These are phyloP conservation scores for Cystoisospora suis DNA, from an alignment of 169 alveolate species.

Conservation along the genomic window DNA sequence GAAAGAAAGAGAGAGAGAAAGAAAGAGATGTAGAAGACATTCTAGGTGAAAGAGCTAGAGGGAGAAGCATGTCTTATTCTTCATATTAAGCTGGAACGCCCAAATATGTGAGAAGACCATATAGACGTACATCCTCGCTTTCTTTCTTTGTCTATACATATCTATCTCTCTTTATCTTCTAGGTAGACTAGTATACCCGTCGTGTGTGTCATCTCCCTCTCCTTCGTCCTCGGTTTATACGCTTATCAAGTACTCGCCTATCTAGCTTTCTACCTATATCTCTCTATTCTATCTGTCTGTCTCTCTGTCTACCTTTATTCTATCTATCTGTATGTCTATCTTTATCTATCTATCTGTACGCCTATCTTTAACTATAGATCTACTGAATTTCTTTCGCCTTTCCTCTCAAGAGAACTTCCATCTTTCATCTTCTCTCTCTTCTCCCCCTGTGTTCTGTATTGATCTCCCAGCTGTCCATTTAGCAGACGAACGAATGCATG, in stretches of 20 bases:
- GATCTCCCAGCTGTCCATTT: too few relatives aligned
- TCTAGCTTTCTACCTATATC: not conserved
- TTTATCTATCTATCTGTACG: not conserved
- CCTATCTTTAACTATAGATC: not conserved
- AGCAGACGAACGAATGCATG: too few relatives aligned
- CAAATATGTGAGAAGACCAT: too few relatives aligned
- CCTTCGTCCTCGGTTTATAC: not conserved
- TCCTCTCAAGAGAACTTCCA: not conserved
- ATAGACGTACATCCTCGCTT: not conserved
- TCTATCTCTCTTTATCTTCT: not conserved
- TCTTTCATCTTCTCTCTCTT: too few relatives aligned
- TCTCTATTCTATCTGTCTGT: not conserved
- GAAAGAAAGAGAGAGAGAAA: too few relatives aligned
- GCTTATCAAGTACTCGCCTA: not conserved
- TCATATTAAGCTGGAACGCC: too few relatives aligned
- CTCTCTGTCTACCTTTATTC: not conserved
- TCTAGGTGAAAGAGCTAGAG: too few relatives aligned
- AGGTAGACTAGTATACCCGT: not conserved
- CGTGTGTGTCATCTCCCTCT: not conserved
- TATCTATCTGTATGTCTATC: not conserved
- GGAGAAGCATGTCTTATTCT: too few relatives aligned
- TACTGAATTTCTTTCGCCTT: not conserved
- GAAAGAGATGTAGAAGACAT: too few relatives aligned
- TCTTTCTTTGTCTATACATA: not conserved
- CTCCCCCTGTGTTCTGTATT: too few relatives aligned